Conservation (phyloP, 768 basidiomycete species). For the Tulasnella sp. region DNA sequence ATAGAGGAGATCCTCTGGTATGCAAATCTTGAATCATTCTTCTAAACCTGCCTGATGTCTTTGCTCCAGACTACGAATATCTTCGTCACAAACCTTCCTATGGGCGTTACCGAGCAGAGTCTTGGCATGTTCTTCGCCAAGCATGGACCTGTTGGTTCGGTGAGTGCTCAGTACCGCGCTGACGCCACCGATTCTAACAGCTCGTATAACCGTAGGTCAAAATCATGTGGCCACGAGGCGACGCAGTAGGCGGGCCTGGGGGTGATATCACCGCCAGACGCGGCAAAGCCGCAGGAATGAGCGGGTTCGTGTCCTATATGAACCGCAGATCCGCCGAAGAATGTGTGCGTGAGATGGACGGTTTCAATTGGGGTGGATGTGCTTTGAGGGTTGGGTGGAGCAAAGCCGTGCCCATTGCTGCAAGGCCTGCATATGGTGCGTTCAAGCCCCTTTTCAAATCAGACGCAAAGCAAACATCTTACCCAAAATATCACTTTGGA, state of each 20-base stretch:
- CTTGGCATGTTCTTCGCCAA: slow-evolving; percentile 88
- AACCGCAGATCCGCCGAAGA: slow-evolving; percentile 80
- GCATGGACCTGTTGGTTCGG: slow-evolving; percentile 85
- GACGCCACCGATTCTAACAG: background rate
- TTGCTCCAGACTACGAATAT: slow-evolving; percentile 74
- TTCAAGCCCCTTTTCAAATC: background rate
- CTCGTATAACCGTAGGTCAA: slow-evolving; percentile 56
- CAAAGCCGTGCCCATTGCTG: slow-evolving; percentile 82
- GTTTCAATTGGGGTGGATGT: slow-evolving; percentile 89
- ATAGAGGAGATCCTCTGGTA: slow-evolving; percentile 79
- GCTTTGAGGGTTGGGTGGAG: slow-evolving; percentile 90
- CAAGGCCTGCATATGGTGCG: slow-evolving; percentile 60
- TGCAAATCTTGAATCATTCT: slow-evolving; percentile 18
- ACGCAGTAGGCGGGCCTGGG: slow-evolving; percentile 49
- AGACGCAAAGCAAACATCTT: background rate
- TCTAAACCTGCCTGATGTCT: background rate
- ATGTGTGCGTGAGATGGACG: slow-evolving; percentile 83
- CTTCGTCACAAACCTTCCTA: slow-evolving; percentile 88
- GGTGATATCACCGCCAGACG: slow-evolving; percentile 68
- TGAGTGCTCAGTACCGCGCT: slow-evolving; percentile 37
- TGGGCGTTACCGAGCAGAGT: slow-evolving; percentile 71
- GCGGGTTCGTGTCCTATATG: slow-evolving; percentile 97
- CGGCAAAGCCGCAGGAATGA: slow-evolving; percentile 63
- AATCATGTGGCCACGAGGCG: slow-evolving; percentile 97
- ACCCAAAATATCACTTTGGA: background rate